These are phyloP conservation scores for Trypanosoma melophagium DNA, from an alignment of 208 protist genomes.

Conservation along the genomic window DNA sequence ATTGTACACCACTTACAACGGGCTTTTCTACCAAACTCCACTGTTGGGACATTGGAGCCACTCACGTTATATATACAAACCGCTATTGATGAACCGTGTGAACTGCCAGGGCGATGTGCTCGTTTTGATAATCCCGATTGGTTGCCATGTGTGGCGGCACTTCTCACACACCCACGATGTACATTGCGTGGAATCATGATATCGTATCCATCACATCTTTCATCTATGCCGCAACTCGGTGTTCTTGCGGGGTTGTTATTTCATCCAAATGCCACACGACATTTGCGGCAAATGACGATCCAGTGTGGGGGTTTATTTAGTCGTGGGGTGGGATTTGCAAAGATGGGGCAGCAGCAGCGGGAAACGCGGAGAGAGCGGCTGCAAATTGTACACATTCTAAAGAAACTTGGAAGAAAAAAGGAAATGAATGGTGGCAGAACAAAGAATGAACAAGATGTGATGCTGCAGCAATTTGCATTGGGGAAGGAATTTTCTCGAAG, in stretches of 20 bases:
- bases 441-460: too few species aligned
- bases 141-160: slow-evolving; percentile 55
- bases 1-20: slow-evolving; percentile 44
- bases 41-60: slow-evolving; percentile 36
- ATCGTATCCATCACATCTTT: slow-evolving; percentile 33
- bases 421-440: too few species aligned
- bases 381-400: too few species aligned
- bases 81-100: slow-evolving; percentile 45
- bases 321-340: too few species aligned
- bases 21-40: slow-evolving; percentile 56
- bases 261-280: slow-evolving; percentile 33
- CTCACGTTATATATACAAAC: slow-evolving; percentile 62
- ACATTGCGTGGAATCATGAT: slow-evolving; percentile 46
- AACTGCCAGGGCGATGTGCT: slow-evolving; percentile 47
- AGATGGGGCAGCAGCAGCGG: too few species aligned
- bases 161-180: slow-evolving; percentile 53
- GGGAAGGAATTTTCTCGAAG: too few species aligned
- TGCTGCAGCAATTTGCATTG: too few species aligned
- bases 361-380: too few species aligned
- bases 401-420: too few species aligned
- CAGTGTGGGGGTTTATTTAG: slow-evolving; percentile 45
- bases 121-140: slow-evolving; percentile 59
- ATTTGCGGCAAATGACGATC: slow-evolving; percentile 43
- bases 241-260: slow-evolving; percentile 61
- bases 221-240: slow-evolving; percentile 65